Evolutionary conservation across 768 basidiomycete species (phyloP), one percentile per base, ranked within the genome.

Genomic region (Podaxis carcinomalis): DNA sequence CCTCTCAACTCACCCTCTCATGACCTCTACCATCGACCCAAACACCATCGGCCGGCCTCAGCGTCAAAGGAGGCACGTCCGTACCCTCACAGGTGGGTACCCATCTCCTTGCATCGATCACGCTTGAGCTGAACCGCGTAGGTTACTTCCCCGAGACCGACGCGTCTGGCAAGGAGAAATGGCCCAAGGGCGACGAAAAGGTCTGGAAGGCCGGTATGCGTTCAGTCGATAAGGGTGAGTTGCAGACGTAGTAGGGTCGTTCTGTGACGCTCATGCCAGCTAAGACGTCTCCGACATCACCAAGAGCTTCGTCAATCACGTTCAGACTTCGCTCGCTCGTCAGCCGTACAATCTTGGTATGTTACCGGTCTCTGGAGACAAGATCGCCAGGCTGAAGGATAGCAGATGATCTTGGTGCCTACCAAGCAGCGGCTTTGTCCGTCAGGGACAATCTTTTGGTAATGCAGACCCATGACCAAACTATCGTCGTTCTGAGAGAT

Each of bases 371-470:
- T 37, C 36, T 25, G 21, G 25, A 4, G 44, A 61, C 37, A 27
- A 56, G 44, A 36, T 49, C 42, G 56, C 55, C 55, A 16, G 49
- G 40, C 42, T 40, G 44, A 57, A n/a, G 14, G 44, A 35, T 59
- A 46, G 21, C 60, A 83, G 89, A 92, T 71, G 76, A 90, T 72
- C 75, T 93, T 37, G 92, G 93, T 50, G 92, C 93, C 40, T 98
- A 97, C 77, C 93, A 96, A 72, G 95, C 95, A 3, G 83, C 92
- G 14, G 94, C 96, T 3, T 75, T 96, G 37, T 88, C 92, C 49
- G 90, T 90, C 53, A 83, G 95, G 60, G 95, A 98, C 73, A 87
- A 92, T 68, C 82, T 98, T 40, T 79, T 97, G 56, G 90, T 92
- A 69, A 56, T 83, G 14, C 14, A 3, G 47, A 35, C 9, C 70